Evolutionary conservation across 2,329 filamentous ascomycete species (phyloP), one percentile per base, ranked within the genome.

Genomic region (Fonsecaea pedrosoi): DNA sequence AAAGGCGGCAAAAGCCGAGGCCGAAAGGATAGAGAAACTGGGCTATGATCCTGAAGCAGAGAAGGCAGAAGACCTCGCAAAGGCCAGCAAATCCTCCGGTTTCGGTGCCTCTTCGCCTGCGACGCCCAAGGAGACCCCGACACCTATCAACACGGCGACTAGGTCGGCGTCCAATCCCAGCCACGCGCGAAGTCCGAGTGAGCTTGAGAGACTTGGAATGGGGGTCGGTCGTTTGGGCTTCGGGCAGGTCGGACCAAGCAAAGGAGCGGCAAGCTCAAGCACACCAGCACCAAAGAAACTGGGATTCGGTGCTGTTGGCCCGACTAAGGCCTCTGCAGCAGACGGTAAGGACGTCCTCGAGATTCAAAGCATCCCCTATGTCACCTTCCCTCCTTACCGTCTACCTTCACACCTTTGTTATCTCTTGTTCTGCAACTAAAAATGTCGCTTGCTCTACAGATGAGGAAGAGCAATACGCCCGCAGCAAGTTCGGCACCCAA

Each of bases 1-100:
- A 84, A 92, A 92, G 80, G 97, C 96, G 81, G 95, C 95, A 53
- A 96, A 94, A 79, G 95, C 98, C 80, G 95, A 99, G 80, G 95
- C 94, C 2, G 95, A 98, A 79, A 90, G 95, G 72, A 95, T 97
- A 76, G 93, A 90, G 77, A 97, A 96, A 81, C 84, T 99, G 25
- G 95, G 95, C 45, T 99, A 99, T 75, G 93, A 99, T 74, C 92
- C 94, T 0, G 91, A 97, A 70, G 94, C 92, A 21, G 94, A 96
- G 79, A 86, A 86, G 72, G 85, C 79, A 6, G 79, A 80, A 69
- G 74, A 76, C 10, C 73, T 75, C 30, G 72, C 78, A 7, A 80
- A 78, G 67, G 77, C 74, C 15, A 61, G 7, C 21, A 78, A 78
- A 62, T 71, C 75, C 21, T 71, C 75, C 4, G 70, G 75, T 3